Evolutionary conservation across 495 filamentous ascomycete genomes (phyloP).

Genomic region (Aspergillus nidulans): DNA sequence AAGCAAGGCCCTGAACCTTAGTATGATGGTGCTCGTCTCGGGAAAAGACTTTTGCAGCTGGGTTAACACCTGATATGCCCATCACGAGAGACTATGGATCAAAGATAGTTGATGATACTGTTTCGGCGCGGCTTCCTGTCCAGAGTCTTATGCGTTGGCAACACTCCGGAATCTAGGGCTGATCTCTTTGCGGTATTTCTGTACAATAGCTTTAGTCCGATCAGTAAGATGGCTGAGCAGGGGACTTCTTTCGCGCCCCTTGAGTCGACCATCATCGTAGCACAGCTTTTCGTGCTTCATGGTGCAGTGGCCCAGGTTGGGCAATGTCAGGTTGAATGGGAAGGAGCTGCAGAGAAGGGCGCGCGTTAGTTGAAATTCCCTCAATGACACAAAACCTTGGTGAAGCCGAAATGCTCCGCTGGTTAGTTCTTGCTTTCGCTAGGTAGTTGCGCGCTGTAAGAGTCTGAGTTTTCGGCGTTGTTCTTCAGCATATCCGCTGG

Average conservation of each 20-base stretch:
- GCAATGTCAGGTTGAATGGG: constrained; percentile 60
- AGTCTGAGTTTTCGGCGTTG: too few species aligned
- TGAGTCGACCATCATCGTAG: constrained; percentile 61
- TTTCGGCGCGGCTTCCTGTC: constrained; percentile 33
- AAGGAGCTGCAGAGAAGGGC: constrained; percentile 54
- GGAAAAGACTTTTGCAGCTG: constrained; percentile 42
- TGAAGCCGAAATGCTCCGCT: constrained; percentile 53
- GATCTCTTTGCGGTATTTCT: constrained; percentile 40
- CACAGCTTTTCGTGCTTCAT: constrained; percentile 66
- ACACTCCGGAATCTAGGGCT: constrained; percentile 26
- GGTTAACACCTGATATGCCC: constrained; percentile 47
- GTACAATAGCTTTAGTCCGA: constrained; percentile 67
- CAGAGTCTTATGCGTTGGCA: constrained; percentile 39
- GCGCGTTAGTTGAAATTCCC: constrained; percentile 23
- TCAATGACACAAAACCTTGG: constrained; percentile 47
- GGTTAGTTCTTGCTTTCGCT: constrained; percentile 28
- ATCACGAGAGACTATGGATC: constrained; percentile 54
- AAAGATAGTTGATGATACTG: constrained; percentile 68
- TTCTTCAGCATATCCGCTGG: constrained; percentile 75
- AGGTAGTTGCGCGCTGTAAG: constrained; percentile 64
- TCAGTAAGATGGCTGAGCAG: constrained; percentile 80
- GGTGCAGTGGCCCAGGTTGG: constrained; percentile 70
- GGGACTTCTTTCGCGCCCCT: constrained; percentile 52
- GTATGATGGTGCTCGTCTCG: constrained; percentile 14
- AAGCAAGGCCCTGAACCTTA: constrained; percentile 49